Base-by-base conservation (phyloP, 495 filamentous ascomycete genomes). In the Talaromyces borbonicus region DNA sequence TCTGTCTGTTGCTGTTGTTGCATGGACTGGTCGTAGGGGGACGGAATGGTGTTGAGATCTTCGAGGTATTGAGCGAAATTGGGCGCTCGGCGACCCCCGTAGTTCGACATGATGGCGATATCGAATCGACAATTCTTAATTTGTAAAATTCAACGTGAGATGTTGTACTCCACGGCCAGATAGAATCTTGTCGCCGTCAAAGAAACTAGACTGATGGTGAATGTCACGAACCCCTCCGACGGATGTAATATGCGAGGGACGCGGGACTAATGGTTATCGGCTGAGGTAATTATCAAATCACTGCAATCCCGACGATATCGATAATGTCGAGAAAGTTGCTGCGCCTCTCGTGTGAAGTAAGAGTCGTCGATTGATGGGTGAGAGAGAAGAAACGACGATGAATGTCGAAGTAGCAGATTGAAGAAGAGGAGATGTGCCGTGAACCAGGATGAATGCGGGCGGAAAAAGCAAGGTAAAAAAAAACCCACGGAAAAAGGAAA, bases 31-130 rank as follows among this genome's bases (percentile, higher is more conserved):
- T 87, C 82, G 55, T 84, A 75, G 11, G 78, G 69, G 6, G 82
- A 77, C 0, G 77, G 79, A 37, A 88, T 75, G 43, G 80, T 73
- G 63, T 96, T 96, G 45, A 96, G 71, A 55, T 90, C 83, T 52
- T 88, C 81, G 59, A 97, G 71, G 65, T 90, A 90, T 54, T 87
- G 83, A 43, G 87, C 85, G 56, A 95, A 85, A 59, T 90, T 93
- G 50, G 85, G 83, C 43, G 74, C 79, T 48, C 79, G 76, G 40
- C 87, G 83, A 49, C 74, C 77, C 58, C 74, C 76, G 74, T 76
- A 88, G 52, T 63, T 68, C 47, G 83, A 69, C 27, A 11, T 48
- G 16, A 15, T 35, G 35, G n/a, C 18, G 20, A 5, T 23, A 12
- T 27, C 29, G n/a, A n/a, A n/a, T n/a, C n/a, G n/a, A n/a, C n/a